Base-by-base conservation (phyloP, 768 basidiomycete species). In the Rhodotorula babjevae region DNA sequence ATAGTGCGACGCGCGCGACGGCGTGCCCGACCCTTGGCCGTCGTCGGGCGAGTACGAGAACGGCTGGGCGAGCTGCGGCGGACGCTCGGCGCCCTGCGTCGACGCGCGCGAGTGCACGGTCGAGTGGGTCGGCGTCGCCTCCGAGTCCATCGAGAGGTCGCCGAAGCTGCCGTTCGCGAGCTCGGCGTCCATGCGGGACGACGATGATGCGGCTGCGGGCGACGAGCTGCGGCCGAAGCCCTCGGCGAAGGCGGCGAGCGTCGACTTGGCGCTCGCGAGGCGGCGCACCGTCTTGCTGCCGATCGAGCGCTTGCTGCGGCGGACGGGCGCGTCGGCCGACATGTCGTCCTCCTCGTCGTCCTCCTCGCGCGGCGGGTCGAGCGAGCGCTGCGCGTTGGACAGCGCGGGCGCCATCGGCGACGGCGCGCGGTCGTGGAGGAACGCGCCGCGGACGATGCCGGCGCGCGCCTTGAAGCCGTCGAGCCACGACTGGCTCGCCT, bases 401-500 rank as follows among this genome's bases (percentile, higher is more conserved):
- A 49, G 59, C 15, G 40, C 27, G 7, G 60, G 18, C 40, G 64
- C 52, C 15, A 53, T 25, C 31, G 33, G 33, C 8, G 69, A 61
- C 7, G 44, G n/a, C 14, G 58, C 46, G 36, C 42, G 33, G 14
- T 50, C 7, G 33, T 67, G 62, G 52, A 21, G 19, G 58, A 75
- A 69, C 3, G 56, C 57, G 21, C 73, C 71, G 40, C 49, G 36
- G 12, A 31, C 15, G 72, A 94, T 90, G 69, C 87, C 87, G 74
- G 89, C 86, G 47, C 92, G 87, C 77, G 86, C 85, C 82, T 93
- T 93, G 84, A 93, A 94, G 80, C 91, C 91, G 79, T 93, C 91
- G 65, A 94, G 85, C 92, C 92, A 94, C 9, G 91, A 91, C 18
- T 89, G 87, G 78, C 89, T 90, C n/a, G 90, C 92, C 82, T 93